phyloP scores from a whole-genome alignment of 148 eudicot genomes.

The Limonium bicolor region DNA sequence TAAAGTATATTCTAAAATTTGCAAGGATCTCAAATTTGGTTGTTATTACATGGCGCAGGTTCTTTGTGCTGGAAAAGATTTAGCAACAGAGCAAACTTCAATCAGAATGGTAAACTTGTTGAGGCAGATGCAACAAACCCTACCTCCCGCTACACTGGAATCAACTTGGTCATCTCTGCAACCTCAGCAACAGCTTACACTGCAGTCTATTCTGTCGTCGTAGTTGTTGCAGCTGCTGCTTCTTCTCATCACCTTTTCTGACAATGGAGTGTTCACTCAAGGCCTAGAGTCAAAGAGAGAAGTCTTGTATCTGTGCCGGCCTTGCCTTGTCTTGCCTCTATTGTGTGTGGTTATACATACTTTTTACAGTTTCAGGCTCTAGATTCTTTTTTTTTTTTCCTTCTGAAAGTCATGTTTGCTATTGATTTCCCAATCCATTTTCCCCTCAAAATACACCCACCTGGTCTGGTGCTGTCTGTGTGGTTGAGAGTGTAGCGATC shows the following conservation, averaged over 20 bases:
- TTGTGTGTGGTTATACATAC: not conserved
- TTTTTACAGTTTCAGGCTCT: not conserved
- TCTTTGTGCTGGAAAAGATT: constrained; percentile 78
- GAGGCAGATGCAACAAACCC: constrained; percentile 79
- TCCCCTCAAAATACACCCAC: no score
- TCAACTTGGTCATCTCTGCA: constrained; percentile 74
- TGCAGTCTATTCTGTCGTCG: constrained; percentile 75
- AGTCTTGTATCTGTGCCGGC: not conserved
- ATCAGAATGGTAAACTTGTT: constrained; percentile 59
- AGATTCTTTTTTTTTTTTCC: not conserved
- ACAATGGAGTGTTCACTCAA: not conserved
- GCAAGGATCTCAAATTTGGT: not conserved
- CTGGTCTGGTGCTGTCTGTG: no score
- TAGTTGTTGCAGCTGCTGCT: constrained; percentile 9
- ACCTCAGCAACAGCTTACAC: constrained; percentile 82
- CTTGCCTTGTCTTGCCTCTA: not conserved
- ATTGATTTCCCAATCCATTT: no score
- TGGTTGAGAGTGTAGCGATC: constrained; percentile 3
- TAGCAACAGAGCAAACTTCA: constrained; percentile 82
- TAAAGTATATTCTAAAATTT: not conserved
- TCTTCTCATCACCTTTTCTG: not conserved
- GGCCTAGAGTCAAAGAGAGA: not conserved
- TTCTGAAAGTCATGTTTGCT: not conserved
- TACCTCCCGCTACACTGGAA: constrained; percentile 64
- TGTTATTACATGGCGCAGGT: constrained; percentile 19